phyloP scores from a whole-genome alignment of 108 stramenopile species.

The Nitzschia palea region DNA sequence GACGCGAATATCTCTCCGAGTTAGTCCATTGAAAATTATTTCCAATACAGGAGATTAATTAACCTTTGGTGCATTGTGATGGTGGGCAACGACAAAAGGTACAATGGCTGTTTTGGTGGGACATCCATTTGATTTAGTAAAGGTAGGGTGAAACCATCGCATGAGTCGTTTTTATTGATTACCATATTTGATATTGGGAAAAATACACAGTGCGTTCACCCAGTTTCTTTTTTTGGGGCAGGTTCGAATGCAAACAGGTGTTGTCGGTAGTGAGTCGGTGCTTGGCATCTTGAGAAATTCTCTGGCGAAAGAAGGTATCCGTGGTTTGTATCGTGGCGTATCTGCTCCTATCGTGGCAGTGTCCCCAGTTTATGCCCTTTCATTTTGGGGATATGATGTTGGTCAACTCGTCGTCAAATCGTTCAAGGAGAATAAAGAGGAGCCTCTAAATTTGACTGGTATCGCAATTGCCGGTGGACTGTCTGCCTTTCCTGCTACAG shows the following conservation, averaged over 20 bases:
- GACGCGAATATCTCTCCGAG: background rate
- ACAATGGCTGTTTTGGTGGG: conserved; percentile 55
- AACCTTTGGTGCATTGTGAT: conserved; percentile 35
- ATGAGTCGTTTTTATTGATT: too few relatives aligned
- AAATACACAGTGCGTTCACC: background rate
- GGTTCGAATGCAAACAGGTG: conserved; percentile 83
- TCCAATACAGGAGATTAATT: background rate
- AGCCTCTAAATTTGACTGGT: conserved; percentile 39
- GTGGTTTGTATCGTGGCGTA: conserved; percentile 84
- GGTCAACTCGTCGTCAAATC: conserved; percentile 55
- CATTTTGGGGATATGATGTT: conserved; percentile 90
- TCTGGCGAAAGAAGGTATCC: conserved; percentile 55
- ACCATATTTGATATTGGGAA: conserved; percentile 1
- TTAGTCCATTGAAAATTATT: background rate
- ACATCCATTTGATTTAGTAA: conserved; percentile 73
- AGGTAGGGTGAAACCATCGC: too few relatives aligned
- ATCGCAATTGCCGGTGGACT: conserved; percentile 75
- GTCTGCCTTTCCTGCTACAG: conserved; percentile 72
- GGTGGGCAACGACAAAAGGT: too few relatives aligned
- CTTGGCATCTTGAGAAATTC: conserved; percentile 69
- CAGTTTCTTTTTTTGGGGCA: conserved; percentile 3
- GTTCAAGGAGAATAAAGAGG: conserved; percentile 3
- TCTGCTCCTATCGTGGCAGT: conserved; percentile 78
- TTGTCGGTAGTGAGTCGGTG: conserved; percentile 39
- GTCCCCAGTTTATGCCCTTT: conserved; percentile 78